These are phyloP conservation scores for Zygosaccharomyces pseudobailii DNA, from an alignment of 1,139 yeast genomes.

Conservation along the genomic window DNA sequence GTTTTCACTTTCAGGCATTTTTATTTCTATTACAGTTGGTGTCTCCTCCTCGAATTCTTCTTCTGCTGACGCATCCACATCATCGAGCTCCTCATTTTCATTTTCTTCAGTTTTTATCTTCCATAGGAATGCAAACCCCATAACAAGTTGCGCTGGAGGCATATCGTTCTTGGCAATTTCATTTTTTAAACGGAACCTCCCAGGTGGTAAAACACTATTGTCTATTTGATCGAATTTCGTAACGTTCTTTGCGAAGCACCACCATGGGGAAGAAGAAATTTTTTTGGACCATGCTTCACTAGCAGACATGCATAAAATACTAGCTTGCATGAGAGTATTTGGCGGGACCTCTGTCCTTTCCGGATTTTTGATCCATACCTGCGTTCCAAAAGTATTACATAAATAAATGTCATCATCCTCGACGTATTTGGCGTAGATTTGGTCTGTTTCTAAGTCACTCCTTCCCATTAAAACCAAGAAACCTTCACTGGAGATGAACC, in stretches of 20 bases:
- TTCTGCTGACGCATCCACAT: slow-evolving; percentile 7
- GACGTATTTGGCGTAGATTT: slow-evolving; percentile 75
- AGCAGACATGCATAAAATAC: slow-evolving; percentile 73
- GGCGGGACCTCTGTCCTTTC: slow-evolving; percentile 55
- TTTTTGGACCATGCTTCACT: slow-evolving; percentile 90
- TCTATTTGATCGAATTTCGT: slow-evolving; percentile 61
- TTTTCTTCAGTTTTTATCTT: slow-evolving; percentile 39
- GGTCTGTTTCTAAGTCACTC: slow-evolving; percentile 78
- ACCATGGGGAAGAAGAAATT: slow-evolving; percentile 79
- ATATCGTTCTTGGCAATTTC: slow-evolving; percentile 52
- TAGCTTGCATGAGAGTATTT: slow-evolving; percentile 84
- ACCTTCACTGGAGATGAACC: slow-evolving; percentile 91
- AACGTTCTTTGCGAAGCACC: slow-evolving; percentile 59
- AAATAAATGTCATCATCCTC: slow-evolving; percentile 67
- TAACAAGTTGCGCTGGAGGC: slow-evolving; percentile 78
- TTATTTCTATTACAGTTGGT: slow-evolving; percentile 3
- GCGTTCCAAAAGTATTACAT: slow-evolving; percentile 67
- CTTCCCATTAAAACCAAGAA: slow-evolving; percentile 83
- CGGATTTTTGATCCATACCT: slow-evolving; percentile 79
- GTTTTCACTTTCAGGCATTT: slow-evolving; percentile 5
- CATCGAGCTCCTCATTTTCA: slow-evolving; percentile 16
- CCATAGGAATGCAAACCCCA: slow-evolving; percentile 88
- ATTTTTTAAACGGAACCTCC: slow-evolving; percentile 54
- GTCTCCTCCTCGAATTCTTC: slow-evolving; percentile 7
- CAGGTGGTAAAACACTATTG: slow-evolving; percentile 59